Evolutionary conservation across 495 filamentous ascomycete species (phyloP).

Genomic region (Daldinia bambusicola): DNA sequence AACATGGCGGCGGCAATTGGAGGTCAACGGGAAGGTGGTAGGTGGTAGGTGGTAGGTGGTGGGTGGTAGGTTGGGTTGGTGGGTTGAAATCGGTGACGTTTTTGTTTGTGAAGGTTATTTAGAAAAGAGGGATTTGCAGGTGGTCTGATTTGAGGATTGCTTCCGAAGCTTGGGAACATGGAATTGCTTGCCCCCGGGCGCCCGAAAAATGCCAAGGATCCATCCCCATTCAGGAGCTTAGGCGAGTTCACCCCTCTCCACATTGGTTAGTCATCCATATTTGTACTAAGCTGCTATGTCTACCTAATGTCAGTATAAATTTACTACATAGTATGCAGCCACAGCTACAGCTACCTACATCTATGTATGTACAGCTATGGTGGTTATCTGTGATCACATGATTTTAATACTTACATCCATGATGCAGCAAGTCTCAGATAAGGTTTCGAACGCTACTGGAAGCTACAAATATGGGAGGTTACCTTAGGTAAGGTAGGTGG

Average conservation of each 20-base stretch:
- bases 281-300: neutral
- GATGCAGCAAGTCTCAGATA: neutral
- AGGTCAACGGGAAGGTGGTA: neutral
- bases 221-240: constrained; percentile 37
- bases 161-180: constrained; percentile 31
- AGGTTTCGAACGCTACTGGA: neutral
- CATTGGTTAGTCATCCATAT: constrained; percentile 4
- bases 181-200: constrained; percentile 35
- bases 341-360: no score
- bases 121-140: constrained; percentile 46
- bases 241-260: constrained; percentile 22
- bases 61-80: constrained; percentile 1
- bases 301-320: no score
- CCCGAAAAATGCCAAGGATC: constrained; percentile 34
- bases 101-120: constrained; percentile 25
- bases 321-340: no score
- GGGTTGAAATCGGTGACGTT: constrained; percentile 23
- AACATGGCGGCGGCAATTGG: constrained; percentile 70
- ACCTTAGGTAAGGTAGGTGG: neutral
- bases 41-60: neutral
- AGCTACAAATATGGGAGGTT: neutral
- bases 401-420: constrained; percentile 1
- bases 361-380: no score
- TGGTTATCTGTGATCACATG: constrained; percentile 8
- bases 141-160: constrained; percentile 48